Base-by-base conservation (phyloP, 805 yeast genomes). In the Saccharomycopsis vini region DNA sequence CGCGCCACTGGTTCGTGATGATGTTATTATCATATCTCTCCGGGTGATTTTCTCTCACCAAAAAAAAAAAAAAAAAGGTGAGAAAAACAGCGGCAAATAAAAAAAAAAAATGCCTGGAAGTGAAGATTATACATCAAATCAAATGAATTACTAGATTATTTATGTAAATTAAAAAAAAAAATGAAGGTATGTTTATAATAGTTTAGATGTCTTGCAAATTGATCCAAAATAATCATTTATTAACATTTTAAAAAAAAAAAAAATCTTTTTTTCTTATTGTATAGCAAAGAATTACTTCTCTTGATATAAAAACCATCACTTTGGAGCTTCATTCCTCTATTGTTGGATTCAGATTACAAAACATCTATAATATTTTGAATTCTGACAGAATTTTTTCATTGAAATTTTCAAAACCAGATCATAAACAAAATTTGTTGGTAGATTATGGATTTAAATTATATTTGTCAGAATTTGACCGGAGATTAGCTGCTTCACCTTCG, bases 391-490 rank as follows among this genome's bases (percentile, higher is more conserved):
- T 85, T 44, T 87, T 79, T 55, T 62, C 87, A 42, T 63, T 89
- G 50, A 88, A 86, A 60, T 90, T 89, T 57, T 77, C 85, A 32
- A 64, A 80, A 34, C 94, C 95, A 1, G 94, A 87, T 54, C 79
- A 88, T 4, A 90, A 87, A 61, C 71, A 77, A 47, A 75, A 72
- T 36, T 61, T 89, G 21, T 77, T 89, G 3, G 67, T 89, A 5
- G 97, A 90, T 56, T 85, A 90, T 43, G 98, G 98, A 0, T 78
- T 82, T 59, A 77, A 87, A 50, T 62, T 82, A 22, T 90, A 89
- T 59, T 54, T 77, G 43, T 84, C 97, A 0, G 83, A 79, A 18
- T 90, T 76, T 56, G 85, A 84, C 39, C 73, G 96, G 54, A 83
- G 87, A 4, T 77, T 84, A 0, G 81, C 89, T 7, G 84, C 79